These are phyloP conservation scores for Plasmopara viticola DNA, from an alignment of 352 stramenopile species.

Conservation along the genomic window DNA sequence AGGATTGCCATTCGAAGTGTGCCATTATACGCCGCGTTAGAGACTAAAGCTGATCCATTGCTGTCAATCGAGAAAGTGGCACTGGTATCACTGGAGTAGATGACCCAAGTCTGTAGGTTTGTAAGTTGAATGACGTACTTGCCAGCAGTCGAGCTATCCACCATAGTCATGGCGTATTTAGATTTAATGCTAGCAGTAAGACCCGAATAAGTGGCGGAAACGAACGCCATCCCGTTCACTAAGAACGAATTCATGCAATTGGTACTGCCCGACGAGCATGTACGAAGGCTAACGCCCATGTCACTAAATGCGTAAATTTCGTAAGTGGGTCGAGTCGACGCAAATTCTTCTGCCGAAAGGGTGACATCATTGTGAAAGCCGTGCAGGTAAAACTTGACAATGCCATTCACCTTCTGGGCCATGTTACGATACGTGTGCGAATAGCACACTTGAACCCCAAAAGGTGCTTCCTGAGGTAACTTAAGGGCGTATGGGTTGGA, in stretches of 20 bases:
- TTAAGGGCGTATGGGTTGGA: constrained; percentile 73
- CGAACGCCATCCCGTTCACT: constrained; percentile 72
- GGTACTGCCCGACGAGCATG: constrained; percentile 26
- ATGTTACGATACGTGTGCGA: constrained; percentile 59
- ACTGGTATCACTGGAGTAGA: constrained; percentile 46
- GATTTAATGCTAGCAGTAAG: constrained; percentile 48
- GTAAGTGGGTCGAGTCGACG: constrained; percentile 43
- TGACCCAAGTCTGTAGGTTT: constrained; percentile 73
- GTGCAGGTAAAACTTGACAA: constrained; percentile 64
- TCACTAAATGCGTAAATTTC: constrained; percentile 68
- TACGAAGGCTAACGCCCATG: constrained; percentile 47
- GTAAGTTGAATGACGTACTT: constrained; percentile 56
- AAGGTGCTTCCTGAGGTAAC: constrained; percentile 44
- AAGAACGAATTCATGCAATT: constrained; percentile 55
- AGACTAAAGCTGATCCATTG: constrained; percentile 32
- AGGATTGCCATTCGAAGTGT: constrained; percentile 59
- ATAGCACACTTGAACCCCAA: constrained; percentile 55
- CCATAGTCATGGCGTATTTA: constrained; percentile 40
- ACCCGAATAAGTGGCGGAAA: constrained; percentile 54
- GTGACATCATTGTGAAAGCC: constrained; percentile 67
- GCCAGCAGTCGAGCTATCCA: constrained; percentile 31
- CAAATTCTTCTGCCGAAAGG: constrained; percentile 59
- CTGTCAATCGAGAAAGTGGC: constrained; percentile 40
- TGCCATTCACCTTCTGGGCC: constrained; percentile 36
- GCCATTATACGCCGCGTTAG: constrained; percentile 36